Base-by-base conservation (phyloP, 495 filamentous ascomycete species). In the Aspergillus saccharolyticus region DNA sequence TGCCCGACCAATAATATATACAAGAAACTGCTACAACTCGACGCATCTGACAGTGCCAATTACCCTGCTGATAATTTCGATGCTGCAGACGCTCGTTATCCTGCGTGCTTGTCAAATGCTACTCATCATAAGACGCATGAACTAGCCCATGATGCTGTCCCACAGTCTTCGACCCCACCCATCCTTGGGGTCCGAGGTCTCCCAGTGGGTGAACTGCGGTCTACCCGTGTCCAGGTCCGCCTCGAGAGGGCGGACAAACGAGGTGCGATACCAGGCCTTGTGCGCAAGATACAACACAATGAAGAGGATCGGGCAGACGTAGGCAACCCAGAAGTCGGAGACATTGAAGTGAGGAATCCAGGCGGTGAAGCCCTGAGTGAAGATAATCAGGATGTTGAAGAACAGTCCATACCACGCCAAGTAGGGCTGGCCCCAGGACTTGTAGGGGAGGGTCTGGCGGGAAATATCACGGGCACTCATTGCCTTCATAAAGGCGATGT, bases 341-440 rank as follows among this genome's bases (percentile, higher is more conserved):
- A 73, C 73, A 54, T 67, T 70, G 80, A 84, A 87, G n/a, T 47
- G 56, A 0, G 78, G 77, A 22, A 87, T 81, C 68, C 85, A 88
- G 10, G 76, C 75, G 1, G 79, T 84, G 63, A 88, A 88, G 1
- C 84, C 84, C 66, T 86, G 82, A 1, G 83, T 85, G 8, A 88
- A 55, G 50, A 80, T 76, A 61, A 87, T 82, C 20, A 87, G 66
- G n/a, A 77, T 56, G 68, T 75, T 81, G 70, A 85, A 84, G 62
- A 80, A 74, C n/a, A 87, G 68, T 3, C 83, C 84, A 58, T 77
- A 78, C 64, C 69, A 80, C 4, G 79, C 71, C 17, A 76, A 64
- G 55, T 68, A 85, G 0, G 81, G 81, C 67, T 84, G 80, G 48
- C 75, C 66, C 15, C 71, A 71, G 16, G 78, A 74, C 42, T 73